Evolutionary conservation across 2,329 filamentous ascomycete genomes (phyloP), one percentile per base, ranked within the genome.

Genomic region (Microdochium trichocladiopsis): DNA sequence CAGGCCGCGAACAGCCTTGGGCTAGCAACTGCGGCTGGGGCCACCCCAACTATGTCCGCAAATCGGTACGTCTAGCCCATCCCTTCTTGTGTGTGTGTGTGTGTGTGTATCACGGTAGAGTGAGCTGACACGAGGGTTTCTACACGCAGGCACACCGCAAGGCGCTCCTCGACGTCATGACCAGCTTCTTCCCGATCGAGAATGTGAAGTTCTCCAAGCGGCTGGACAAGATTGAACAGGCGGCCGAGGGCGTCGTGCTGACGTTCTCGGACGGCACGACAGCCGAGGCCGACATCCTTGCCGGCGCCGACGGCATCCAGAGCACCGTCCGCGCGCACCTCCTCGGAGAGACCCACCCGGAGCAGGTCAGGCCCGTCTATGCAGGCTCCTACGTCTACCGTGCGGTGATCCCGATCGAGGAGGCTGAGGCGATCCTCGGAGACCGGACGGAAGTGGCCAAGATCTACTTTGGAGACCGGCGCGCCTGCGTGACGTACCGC

Each of bases 251-350:
- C 21, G 43, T 47, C 21, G 5, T 16, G 9, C 43, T 47, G 9
- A 23, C 4, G 4, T 47, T 47, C 18, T 4, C 18, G 6, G 43
- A 47, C 43, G 43, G 43, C 18, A 47, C 43, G 9, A 24, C 51
- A 5, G 56, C 52, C 18, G 36, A 51, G 8, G 64, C 54, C 6
- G 66, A 69, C 52, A 65, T 63, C 25, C 57, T 71, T n/a, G 55
- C 70, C 6, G 65, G 64, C 2, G 66, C 66, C 9, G 68, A 71
- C 49, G 67, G 68, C 12, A 61, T 71, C 16, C 68, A 68, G 53
- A 66, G 63, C 52, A 23, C 57, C 2, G 63, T 63, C 11, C 60
- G 68, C 9, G 47, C 51, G 11, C 60, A 65, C 51, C 49, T 70
- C 5, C 60, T 71, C 1, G 66, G 66, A 2, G 48, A 53, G 3